Base-by-base conservation (phyloP, 2,329 filamentous ascomycete genomes). In the Colletotrichum coccodes region DNA sequence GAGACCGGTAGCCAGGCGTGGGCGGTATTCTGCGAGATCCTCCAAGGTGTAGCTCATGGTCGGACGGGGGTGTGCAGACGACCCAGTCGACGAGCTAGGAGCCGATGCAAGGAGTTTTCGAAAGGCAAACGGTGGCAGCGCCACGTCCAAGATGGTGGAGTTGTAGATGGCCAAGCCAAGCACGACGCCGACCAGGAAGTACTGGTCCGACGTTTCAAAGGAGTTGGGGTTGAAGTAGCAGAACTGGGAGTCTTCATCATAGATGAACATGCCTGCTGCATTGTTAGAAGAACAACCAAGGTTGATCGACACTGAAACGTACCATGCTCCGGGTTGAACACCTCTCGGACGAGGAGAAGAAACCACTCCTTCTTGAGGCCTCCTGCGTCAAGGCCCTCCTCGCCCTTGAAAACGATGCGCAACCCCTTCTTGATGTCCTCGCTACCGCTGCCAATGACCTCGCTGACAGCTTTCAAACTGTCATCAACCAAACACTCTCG, bases 341-440 rank as follows among this genome's bases (percentile, higher is more conserved):
- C 91, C 76, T 98, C 95, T 73, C 94, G 87, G 56, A 96, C 91
- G 26, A 98, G 86, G 67, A 97, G 87, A 58, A 97, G 82, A 76
- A 98, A 98, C 95, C 95, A 98, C 80, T 98, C 95, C 79, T 98
- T 98, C 64, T 94, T 90, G 63, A 97, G 84, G 0, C 95, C 95
- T 42, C 95, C 95, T 5, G 92, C 94, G 81, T 98, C 95, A 58
- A 97, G 90, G 5, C 95, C 95, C 79, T 98, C 95, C 80, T 98
- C 95, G 36, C 94, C 94, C 36, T 88, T 85, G 73, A 98, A 98
- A 68, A 92, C 90, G 68, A 98, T 96, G 21, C 92, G 90, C 32
- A 98, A 82, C 0, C 92, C 93, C 78, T 97, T 98, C 79, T 97
- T 97, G 77, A 97, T 91, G 71, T 97, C 94, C 74, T 95, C 93